Conservation (phyloP, 768 basidiomycete genomes). For the Russula earlei region DNA sequence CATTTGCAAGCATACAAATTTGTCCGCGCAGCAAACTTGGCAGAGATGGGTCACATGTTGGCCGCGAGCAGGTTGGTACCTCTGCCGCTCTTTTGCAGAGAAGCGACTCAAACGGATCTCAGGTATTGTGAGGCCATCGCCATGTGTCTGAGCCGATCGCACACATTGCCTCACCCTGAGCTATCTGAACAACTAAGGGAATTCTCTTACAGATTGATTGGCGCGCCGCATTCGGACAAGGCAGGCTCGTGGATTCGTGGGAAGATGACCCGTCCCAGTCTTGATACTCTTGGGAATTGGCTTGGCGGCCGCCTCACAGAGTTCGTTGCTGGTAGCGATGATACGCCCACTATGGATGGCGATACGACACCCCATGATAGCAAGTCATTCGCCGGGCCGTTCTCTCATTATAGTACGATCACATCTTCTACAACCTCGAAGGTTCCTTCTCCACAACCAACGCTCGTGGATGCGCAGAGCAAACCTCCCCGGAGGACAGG, state of each 20-base stretch:
- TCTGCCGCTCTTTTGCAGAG: slow-evolving; percentile 6
- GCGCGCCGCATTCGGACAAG: slow-evolving; percentile 66
- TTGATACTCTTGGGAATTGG: slow-evolving; percentile 88
- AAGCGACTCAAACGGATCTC: slow-evolving; percentile 2
- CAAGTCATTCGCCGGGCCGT: slow-evolving; percentile 57
- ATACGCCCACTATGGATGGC: slow-evolving; percentile 23
- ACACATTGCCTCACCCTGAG: slow-evolving; percentile 55
- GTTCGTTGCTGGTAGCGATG: slow-evolving; percentile 83
- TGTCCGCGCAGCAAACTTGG: slow-evolving; percentile 61
- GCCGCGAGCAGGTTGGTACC: slow-evolving; percentile 57
- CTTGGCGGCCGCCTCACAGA: slow-evolving; percentile 88
- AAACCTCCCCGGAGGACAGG: slow-evolving; percentile 49
- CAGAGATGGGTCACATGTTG: slow-evolving; percentile 74
- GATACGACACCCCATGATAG: slow-evolving; percentile 33
- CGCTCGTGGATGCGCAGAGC: slow-evolving; percentile 26
- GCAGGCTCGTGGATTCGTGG: slow-evolving; percentile 75
- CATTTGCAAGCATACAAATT: slow-evolving; percentile 86
- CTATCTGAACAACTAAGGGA: slow-evolving; percentile 70
- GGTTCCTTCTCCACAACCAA: slow-evolving; percentile 64
- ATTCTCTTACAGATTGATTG: slow-evolving; percentile 68
- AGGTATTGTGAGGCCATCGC: slow-evolving; percentile 94
- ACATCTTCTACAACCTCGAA: slow-evolving; percentile 72
- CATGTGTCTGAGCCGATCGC: slow-evolving; percentile 47
- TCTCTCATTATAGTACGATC: slow-evolving; percentile 89
- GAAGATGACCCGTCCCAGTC: slow-evolving; percentile 83